Percentiles rank a stretch among this genome's conserved stretches.
Evolutionary conservation across 306 rosid genomes (phyloP).

Genomic region (Inga laurina): DNA sequence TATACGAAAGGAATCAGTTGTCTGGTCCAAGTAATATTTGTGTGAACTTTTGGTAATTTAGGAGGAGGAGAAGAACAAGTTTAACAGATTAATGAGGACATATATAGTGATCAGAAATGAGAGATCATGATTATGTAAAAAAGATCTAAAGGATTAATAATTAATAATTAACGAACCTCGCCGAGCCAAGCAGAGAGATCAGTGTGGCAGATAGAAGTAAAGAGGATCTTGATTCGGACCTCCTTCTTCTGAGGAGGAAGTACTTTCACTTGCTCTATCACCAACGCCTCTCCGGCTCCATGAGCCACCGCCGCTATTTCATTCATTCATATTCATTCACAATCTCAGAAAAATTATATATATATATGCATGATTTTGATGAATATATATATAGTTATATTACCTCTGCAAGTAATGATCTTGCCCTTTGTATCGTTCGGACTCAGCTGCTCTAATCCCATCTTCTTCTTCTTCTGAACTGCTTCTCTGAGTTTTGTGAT

Average conservation of each 20-base stretch:
- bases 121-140: no score
- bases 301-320: conserved; percentile 68
- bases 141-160: no score
- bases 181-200: conserved; percentile 84
- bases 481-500: neutral
- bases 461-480: neutral
- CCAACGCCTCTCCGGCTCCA: conserved; percentile 69
- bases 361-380: no score
- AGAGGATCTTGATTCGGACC: conserved; percentile 76
- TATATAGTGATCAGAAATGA: no score
- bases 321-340: neutral
- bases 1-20: neutral
- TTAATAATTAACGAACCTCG: conserved; percentile 38
- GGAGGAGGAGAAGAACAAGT: no score
- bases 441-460: neutral
- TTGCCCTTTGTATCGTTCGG: conserved; percentile 2
- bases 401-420: conserved; percentile 28
- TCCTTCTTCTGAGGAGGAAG: conserved; percentile 78
- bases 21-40: no score
- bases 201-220: conserved; percentile 80
- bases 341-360: neutral
- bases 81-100: no score
- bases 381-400: neutral
- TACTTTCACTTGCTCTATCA: conserved; percentile 61
- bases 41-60: no score